A percentile compares a stretch with the other conserved stretches of the same genome.
Evolutionary conservation across 306 rosid species (phyloP).

Genomic region (Fagus sylvatica): DNA sequence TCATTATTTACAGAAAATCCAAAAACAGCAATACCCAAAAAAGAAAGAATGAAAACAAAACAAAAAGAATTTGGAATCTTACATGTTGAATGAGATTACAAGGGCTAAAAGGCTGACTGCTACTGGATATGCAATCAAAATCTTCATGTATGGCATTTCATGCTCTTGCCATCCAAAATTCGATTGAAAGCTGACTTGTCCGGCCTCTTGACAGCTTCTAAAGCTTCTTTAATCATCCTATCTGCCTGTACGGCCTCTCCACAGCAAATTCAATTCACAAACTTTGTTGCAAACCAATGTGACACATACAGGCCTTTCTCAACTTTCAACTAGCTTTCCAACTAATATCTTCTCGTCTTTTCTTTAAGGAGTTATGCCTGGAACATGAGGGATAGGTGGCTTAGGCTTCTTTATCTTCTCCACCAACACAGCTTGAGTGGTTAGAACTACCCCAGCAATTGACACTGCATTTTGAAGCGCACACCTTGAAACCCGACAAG

Average conservation of each 20-base stretch:
- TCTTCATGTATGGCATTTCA: not conserved
- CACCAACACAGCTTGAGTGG: slow-evolving; percentile 82
- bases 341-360: not conserved
- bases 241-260: no score
- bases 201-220: not conserved
- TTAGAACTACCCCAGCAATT: slow-evolving; percentile 72
- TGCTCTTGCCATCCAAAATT: not conserved
- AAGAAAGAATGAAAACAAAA: not conserved
- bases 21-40: not conserved
- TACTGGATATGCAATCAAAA: not conserved
- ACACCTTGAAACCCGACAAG: slow-evolving; percentile 82
- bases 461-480: slow-evolving; percentile 93
- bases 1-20: not conserved
- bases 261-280: no score
- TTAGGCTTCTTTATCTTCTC: slow-evolving; percentile 62
- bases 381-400: slow-evolving; percentile 65
- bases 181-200: not conserved
- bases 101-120: not conserved
- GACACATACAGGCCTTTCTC: not conserved
- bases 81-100: not conserved
- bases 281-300: not conserved
- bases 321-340: slow-evolving; percentile 3
- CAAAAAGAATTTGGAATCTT: not conserved
- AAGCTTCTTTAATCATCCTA: slow-evolving; percentile 2
- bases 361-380: slow-evolving; percentile 67